Evolutionary conservation across 2,329 filamentous ascomycete genomes (phyloP), one percentile per base, ranked within the genome.

Genomic region (Epichloe festucae): DNA sequence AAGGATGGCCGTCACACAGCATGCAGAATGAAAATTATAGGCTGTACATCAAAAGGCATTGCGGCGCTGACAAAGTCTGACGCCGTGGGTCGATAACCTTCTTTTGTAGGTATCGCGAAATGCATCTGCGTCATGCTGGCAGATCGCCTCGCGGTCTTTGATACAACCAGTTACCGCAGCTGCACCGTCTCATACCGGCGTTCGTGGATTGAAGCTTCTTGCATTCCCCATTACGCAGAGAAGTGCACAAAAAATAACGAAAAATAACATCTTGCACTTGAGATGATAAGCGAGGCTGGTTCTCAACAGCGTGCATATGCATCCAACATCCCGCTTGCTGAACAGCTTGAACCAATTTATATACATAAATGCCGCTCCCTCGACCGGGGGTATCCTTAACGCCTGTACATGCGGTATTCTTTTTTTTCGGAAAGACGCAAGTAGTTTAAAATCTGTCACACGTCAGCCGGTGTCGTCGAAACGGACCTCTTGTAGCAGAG

Each of bases 401-500:
- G 48, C 51, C 51, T 42, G 35, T 27, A 15, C 12, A 43, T 49
- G 46, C 46, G 17, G 6, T 35, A 19, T 27, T 19, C 19, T 27
- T 14, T 14, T 14, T 19, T 3, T 1, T 8, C 40, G 35, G 46
- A 51, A 46, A 49, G 51, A 50, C 48, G 50, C 39, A 39, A 49
- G 21, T 44, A 17, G 27, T 38, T 66, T 59, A 70, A 61, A 70
- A 70, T 59, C 67, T 70, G 52, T 7, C 5, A 5, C 10, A 4
- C 23, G 51, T 62, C 59, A 61, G 55, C 50, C 41, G 27, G n/a
- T 31, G 27, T 15, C 27, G 11, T 10, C 17, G 23, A 27, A 17
- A 17, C 11, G 11, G 42, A 21, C 11, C 12, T 23, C 10, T 27
- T 10, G 8, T 12, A 10, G n/a, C 23, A 27, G 19, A 21, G 8